Evolutionary conservation across 192 early-diverging fungal species (phyloP).

Genomic region (Coemansia aciculifera): DNA sequence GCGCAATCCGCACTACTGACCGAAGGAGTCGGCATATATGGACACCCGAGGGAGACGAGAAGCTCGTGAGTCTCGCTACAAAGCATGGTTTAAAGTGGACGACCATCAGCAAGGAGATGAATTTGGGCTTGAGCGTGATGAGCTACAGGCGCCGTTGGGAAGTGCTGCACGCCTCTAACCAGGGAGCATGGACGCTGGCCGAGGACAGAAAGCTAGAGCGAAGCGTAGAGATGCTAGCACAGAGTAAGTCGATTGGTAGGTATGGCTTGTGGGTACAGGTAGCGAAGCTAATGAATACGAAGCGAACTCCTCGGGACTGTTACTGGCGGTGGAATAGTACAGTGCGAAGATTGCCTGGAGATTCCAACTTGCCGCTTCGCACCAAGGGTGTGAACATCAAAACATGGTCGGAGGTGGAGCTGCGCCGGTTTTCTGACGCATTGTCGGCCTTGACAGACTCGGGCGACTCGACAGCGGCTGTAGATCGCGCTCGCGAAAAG

Average conservation of each 20-base stretch:
- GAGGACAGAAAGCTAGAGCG: slow-evolving; percentile 9
- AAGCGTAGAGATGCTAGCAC: neutral
- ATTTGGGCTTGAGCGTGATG: slow-evolving; percentile 4
- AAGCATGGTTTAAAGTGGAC: slow-evolving; percentile 2
- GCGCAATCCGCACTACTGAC: neutral
- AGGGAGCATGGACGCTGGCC: slow-evolving; percentile 14
- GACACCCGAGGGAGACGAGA: slow-evolving; percentile 3
- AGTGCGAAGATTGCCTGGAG: neutral
- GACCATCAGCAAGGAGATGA: neutral
- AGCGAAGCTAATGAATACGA: slow-evolving; percentile 5
- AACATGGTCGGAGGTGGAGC: slow-evolving; percentile 6
- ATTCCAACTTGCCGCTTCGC: neutral
- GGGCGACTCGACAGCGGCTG: neutral
- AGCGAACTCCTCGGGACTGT: slow-evolving; percentile 14
- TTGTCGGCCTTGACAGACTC: neutral
- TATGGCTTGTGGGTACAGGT: slow-evolving; percentile 17
- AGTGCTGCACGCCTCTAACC: slow-evolving; percentile 1
- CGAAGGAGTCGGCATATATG: slow-evolving; percentile 4
- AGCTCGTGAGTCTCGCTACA: neutral
- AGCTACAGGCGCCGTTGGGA: slow-evolving; percentile 9
- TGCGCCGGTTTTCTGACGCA: neutral
- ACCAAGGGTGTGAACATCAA: neutral
- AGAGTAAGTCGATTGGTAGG: neutral
- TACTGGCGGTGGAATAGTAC: slow-evolving; percentile 8
- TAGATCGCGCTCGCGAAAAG: neutral